Evolutionary conservation across 1,139 yeast genomes (phyloP), one percentile per base, ranked within the genome.

Genomic region (Scheffersomyces illinoinensis): DNA sequence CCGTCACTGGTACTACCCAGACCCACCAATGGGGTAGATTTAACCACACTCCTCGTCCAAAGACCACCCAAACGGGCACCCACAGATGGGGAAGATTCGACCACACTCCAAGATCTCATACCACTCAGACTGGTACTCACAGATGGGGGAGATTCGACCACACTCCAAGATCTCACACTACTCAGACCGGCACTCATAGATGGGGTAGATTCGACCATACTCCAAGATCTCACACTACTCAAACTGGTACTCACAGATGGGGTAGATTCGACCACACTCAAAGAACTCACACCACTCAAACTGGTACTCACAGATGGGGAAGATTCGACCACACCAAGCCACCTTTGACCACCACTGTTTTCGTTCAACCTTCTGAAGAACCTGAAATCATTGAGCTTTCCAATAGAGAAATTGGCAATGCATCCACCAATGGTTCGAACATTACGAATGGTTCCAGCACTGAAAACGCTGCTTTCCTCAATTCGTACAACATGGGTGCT

Each of bases 101-200:
- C 74, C 73, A 82, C 71, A 80, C 85, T 61, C 66, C 67, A 62
- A 65, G 66, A 20, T 62, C 72, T 18, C 55, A 71, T 18, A 57
- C 68, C 14, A 63, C 77, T 7, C 57, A 68, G 7, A 66, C 79
- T 53, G 82, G 80, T 55, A 24, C 85, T 59, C 84, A 81, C 75
- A 77, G 69, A 64, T 74, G 74, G 65, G 87, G 88, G 58, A 79
- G 76, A 70, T 84, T 84, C 66, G 78, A 85, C 78, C 81, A 83
- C 74, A 83, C 87, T 61, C 69, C 71, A 62, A 66, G 69, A 21
- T 68, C 76, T 14, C 62, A 74, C 46, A 70, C 76, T 54, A 62
- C 68, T 50, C 61, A 60, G 53, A 61, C 67, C 10, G 79, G 81
- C 61, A 78, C 82, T 56, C 81, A 76, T 71, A 73, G 63, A 60